Conservation (phyloP, 257 asterid species). For the Nemophila menziesii region DNA sequence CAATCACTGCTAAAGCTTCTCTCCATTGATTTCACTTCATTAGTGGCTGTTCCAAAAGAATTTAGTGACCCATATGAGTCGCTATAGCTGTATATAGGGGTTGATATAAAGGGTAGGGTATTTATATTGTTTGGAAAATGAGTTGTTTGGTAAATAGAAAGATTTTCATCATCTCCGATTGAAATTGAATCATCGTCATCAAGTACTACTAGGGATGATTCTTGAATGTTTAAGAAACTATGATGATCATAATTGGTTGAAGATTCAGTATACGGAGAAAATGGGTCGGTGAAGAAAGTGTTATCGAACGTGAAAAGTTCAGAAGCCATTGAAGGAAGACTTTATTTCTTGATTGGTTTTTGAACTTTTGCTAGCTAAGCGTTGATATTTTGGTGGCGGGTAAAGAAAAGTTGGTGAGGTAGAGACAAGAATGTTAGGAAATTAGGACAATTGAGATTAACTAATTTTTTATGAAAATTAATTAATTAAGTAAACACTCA, state of each 20-base stretch:
- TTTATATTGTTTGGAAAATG: slow-evolving; percentile 22
- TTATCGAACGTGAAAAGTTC: slow-evolving; percentile 46
- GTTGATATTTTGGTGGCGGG: too few species aligned
- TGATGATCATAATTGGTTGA: slow-evolving; percentile 11
- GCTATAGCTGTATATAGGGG: neutral
- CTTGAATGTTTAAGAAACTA: slow-evolving; percentile 15
- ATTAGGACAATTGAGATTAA: slow-evolving; percentile 4
- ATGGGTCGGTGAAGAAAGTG: slow-evolving; percentile 45
- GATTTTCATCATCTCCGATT: slow-evolving; percentile 31
- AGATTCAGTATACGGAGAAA: slow-evolving; percentile 36
- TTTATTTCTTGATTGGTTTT: neutral
- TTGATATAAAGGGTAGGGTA: slow-evolving; percentile 20
- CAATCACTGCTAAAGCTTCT: slow-evolving; percentile 66
- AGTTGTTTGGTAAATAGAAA: slow-evolving; percentile 23
- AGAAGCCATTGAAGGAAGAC: slow-evolving; percentile 41
- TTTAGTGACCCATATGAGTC: slow-evolving; percentile 19
- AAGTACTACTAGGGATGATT: slow-evolving; percentile 4
- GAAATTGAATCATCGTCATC: slow-evolving; percentile 17
- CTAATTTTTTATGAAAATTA: too few species aligned
- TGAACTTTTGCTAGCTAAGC: too few species aligned
- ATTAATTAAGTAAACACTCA: too few species aligned
- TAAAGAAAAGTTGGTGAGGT: slow-evolving; percentile 8
- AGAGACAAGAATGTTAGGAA: slow-evolving; percentile 9
- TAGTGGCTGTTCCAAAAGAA: slow-evolving; percentile 10
- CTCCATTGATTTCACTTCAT: slow-evolving; percentile 53